A percentile compares a stretch with the other conserved stretches of the same genome.
These are phyloP conservation scores for Allomyces macrogynus DNA, from an alignment of 192 early-diverging fungal species.

Conservation along the genomic window DNA sequence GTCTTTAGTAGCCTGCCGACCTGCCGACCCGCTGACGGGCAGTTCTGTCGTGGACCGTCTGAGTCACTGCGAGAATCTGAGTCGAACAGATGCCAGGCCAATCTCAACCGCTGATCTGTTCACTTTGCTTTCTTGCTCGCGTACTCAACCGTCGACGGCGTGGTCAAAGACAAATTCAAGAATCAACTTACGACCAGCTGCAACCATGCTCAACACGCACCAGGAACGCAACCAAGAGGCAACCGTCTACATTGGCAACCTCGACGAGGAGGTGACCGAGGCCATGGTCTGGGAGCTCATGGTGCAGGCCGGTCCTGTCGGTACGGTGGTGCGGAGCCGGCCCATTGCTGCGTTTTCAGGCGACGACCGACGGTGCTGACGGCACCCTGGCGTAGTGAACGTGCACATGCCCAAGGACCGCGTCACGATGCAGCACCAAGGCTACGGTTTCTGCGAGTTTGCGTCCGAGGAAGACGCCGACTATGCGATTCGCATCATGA, in stretches of 20 bases:
- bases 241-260: conserved; percentile 90
- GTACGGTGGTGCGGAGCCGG: conserved; percentile 14
- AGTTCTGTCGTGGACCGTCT: too few species aligned
- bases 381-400: conserved; percentile 28
- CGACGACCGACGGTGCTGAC: too few species aligned
- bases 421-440: conserved; percentile 79
- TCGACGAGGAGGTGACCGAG: conserved; percentile 85
- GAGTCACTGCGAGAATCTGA: too few species aligned
- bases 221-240: conserved; percentile 93
- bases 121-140: too few species aligned
- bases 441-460: conserved; percentile 94
- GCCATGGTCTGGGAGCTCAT: conserved; percentile 93
- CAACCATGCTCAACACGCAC: conserved; percentile 6
- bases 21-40: too few species aligned
- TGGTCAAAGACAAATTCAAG: too few species aligned
- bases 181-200: too few species aligned
- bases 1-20: too few species aligned
- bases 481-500: conserved; percentile 91
- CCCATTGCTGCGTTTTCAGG: neutral
- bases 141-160: too few species aligned
- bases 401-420: conserved; percentile 96
- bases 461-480: conserved; percentile 83
- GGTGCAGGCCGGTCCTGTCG: conserved; percentile 89
- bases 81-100: too few species aligned
- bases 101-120: too few species aligned